Percentiles rank a stretch among this genome's conserved stretches.
Conservation (phyloP, 352 stramenopile species). For the Globisporangium spiculum region DNA sequence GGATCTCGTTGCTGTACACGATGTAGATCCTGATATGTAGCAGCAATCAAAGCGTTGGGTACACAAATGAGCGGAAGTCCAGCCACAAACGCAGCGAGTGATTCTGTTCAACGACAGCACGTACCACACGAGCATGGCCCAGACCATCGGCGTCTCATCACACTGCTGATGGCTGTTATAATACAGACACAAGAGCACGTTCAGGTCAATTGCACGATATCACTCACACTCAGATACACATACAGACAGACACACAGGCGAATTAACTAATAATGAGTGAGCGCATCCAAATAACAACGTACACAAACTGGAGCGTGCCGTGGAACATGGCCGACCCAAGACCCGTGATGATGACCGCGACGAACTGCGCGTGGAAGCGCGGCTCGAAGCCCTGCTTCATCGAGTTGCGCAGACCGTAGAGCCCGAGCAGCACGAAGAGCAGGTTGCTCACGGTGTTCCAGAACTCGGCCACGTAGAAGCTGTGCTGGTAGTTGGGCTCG, state of each 20-base stretch:
- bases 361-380: slow-evolving; percentile 73
- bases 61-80: not conserved
- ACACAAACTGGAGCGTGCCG: slow-evolving; percentile 78
- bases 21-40: slow-evolving; percentile 62
- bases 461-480: slow-evolving; percentile 82
- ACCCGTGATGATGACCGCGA: slow-evolving; percentile 76
- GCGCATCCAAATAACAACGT: slow-evolving; percentile 14
- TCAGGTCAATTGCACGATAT: not conserved
- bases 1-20: slow-evolving; percentile 74
- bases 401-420: slow-evolving; percentile 67
- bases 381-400: slow-evolving; percentile 70
- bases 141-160: slow-evolving; percentile 87
- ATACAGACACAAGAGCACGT: not conserved
- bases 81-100: not conserved
- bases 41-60: not conserved
- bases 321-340: slow-evolving; percentile 85
- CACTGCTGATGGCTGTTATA: slow-evolving; percentile 58
- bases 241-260: not conserved
- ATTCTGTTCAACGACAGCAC: not conserved
- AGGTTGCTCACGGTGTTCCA: slow-evolving; percentile 87
- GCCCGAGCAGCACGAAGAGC: slow-evolving; percentile 68
- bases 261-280: not conserved
- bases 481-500: slow-evolving; percentile 80
- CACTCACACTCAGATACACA: not conserved
- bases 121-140: slow-evolving; percentile 71